Evolutionary conservation across 768 basidiomycete species (phyloP).

Genomic region (Amylocystis lapponica): DNA sequence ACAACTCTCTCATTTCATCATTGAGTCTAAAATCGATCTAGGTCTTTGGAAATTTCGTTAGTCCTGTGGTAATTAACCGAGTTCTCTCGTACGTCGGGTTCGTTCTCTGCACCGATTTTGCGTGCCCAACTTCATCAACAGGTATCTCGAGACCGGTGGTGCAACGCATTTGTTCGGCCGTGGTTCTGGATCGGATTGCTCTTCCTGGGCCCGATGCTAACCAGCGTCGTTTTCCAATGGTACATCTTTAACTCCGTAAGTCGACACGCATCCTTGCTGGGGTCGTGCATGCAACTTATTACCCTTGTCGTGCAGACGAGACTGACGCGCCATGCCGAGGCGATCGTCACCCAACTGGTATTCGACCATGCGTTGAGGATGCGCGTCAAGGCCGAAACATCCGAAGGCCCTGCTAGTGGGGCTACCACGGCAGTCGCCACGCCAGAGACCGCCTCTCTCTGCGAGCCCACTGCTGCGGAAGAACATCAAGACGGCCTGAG

Average conservation of each 20-base stretch:
- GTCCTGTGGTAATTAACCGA: conserved; percentile 29
- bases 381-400: conserved; percentile 44
- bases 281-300: neutral
- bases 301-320: conserved; percentile 27
- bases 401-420: conserved; percentile 11
- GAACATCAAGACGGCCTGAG: neutral
- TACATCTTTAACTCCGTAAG: conserved; percentile 35
- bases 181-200: conserved; percentile 63
- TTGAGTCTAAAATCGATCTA: neutral
- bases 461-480: conserved; percentile 4
- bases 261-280: neutral
- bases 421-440: conserved; percentile 20
- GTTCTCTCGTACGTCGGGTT: conserved; percentile 21
- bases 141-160: conserved; percentile 55
- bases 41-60: conserved; percentile 20
- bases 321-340: conserved; percentile 42
- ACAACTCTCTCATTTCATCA: neutral
- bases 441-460: conserved; percentile 21
- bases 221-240: conserved; percentile 45
- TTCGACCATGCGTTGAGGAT: conserved; percentile 55
- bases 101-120: neutral
- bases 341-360: conserved; percentile 42
- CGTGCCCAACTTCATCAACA: conserved; percentile 14
- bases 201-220: conserved; percentile 42
- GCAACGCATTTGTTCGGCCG: conserved; percentile 45